These are phyloP conservation scores for Dichotomopilus funicola DNA, from an alignment of 2,329 filamentous ascomycete species.

Conservation along the genomic window DNA sequence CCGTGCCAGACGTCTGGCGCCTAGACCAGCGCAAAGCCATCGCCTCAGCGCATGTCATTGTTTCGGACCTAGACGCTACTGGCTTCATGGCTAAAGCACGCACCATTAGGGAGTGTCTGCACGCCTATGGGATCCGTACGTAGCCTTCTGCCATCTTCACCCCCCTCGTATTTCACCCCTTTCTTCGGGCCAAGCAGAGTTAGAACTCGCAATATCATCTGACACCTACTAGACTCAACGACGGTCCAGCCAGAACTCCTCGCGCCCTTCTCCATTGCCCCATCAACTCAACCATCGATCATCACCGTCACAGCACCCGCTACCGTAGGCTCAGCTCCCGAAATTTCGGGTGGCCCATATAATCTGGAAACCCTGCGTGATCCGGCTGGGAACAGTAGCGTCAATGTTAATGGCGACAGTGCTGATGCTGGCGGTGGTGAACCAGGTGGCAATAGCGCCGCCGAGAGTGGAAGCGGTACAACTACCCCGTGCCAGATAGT, in stretches of 20 bases:
- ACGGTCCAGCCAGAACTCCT: slow-evolving; percentile 61
- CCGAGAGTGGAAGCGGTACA: neutral
- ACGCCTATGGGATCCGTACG: slow-evolving; percentile 59
- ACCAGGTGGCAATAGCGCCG: neutral
- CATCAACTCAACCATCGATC: too few species aligned
- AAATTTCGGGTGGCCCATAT: too few species aligned
- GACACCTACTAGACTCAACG: slow-evolving; percentile 40
- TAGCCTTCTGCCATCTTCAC: too few species aligned
- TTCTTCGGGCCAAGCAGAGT: too few species aligned
- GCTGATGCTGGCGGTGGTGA: neutral
- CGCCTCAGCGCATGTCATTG: slow-evolving; percentile 62
- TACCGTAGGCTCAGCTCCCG: too few species aligned
- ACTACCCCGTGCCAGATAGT: slow-evolving; percentile 40
- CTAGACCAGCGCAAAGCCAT: slow-evolving; percentile 64
- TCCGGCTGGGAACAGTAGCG: neutral
- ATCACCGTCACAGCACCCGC: too few species aligned
- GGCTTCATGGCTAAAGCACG: slow-evolving; percentile 56
- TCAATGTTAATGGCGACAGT: neutral
- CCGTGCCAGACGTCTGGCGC: slow-evolving; percentile 56
- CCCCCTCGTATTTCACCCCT: too few species aligned
- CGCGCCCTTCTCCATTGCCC: too few species aligned
- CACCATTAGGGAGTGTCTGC: slow-evolving; percentile 61
- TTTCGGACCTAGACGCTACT: slow-evolving; percentile 49
- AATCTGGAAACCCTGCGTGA: neutral
- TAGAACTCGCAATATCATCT: too few species aligned